Evolutionary conservation across 176 grass and related monocot species (phyloP).

Genomic region (Carex cristatella): DNA sequence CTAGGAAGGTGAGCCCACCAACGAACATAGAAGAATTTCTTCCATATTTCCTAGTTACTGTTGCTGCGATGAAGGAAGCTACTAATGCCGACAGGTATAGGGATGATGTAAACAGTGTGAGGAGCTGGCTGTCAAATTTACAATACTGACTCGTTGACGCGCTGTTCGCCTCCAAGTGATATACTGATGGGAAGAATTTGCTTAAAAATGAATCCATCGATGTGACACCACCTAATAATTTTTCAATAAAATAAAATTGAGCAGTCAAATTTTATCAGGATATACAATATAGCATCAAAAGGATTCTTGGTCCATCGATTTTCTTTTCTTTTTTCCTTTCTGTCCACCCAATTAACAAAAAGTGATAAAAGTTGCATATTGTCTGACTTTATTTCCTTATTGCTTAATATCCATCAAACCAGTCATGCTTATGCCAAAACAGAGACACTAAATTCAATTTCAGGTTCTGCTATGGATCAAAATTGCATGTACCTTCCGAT

Average conservation of each 20-base stretch:
- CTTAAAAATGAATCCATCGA: constrained; percentile 18
- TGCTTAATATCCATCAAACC: background rate
- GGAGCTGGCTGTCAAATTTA: constrained; percentile 24
- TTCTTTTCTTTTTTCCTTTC: background rate
- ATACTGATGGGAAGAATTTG: constrained; percentile 21
- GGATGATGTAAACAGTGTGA: constrained; percentile 14
- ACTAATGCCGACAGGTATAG: constrained; percentile 8
- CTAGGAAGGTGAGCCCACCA: constrained; percentile 8
- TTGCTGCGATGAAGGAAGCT: background rate
- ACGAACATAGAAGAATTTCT: constrained; percentile 16
- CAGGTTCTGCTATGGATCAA: background rate
- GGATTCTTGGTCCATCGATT: background rate
- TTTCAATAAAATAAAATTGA: constrained; percentile 8
- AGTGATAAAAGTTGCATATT: background rate
- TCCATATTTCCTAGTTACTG: background rate
- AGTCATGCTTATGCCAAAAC: background rate
- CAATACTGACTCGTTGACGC: background rate
- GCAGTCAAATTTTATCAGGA: background rate
- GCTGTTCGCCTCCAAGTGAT: background rate
- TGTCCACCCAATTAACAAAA: background rate
- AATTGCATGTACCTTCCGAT: background rate
- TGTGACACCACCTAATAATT: constrained; percentile 8
- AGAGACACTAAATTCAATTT: background rate
- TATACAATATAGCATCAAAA: background rate
- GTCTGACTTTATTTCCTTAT: background rate